Conservation (phyloP, 2,329 filamentous ascomycete species). For the Bretziella fagacearum region DNA sequence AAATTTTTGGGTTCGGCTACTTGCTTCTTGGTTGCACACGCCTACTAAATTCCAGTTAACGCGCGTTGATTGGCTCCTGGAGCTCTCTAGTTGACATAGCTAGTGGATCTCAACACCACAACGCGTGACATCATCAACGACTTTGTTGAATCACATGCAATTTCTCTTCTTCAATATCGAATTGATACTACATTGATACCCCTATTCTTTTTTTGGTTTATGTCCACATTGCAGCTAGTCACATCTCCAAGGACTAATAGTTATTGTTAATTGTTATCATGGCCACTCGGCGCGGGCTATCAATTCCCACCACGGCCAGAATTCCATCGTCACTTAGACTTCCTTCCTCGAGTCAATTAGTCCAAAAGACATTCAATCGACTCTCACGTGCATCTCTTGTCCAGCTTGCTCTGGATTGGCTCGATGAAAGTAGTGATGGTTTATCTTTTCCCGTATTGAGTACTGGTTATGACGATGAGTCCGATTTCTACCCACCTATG, state of each 20-base stretch:
- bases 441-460: conserved; percentile 30
- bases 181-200: no score
- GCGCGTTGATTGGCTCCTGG: no score
- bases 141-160: no score
- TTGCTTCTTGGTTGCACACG: no score
- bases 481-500: conserved; percentile 53
- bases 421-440: conserved; percentile 47
- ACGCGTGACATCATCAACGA: no score
- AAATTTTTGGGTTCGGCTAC: no score
- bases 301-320: conserved; percentile 53
- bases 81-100: no score
- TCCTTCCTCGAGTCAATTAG: conserved; percentile 43
- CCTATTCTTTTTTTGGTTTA: no score
- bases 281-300: conserved; percentile 23
- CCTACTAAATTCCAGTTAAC: no score
- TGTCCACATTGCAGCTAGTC: no score
- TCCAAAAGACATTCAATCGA: conserved; percentile 49
- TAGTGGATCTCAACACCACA: no score
- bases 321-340: conserved; percentile 56
- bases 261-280: background rate
- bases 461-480: conserved; percentile 32
- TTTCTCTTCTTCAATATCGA: no score
- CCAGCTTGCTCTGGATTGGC: conserved; percentile 59
- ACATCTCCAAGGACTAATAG: background rate
- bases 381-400: conserved; percentile 58